Evolutionary conservation across 2,329 filamentous ascomycete genomes (phyloP), one percentile per base, ranked within the genome.

Genomic region (Stemphylium lycopersici): DNA sequence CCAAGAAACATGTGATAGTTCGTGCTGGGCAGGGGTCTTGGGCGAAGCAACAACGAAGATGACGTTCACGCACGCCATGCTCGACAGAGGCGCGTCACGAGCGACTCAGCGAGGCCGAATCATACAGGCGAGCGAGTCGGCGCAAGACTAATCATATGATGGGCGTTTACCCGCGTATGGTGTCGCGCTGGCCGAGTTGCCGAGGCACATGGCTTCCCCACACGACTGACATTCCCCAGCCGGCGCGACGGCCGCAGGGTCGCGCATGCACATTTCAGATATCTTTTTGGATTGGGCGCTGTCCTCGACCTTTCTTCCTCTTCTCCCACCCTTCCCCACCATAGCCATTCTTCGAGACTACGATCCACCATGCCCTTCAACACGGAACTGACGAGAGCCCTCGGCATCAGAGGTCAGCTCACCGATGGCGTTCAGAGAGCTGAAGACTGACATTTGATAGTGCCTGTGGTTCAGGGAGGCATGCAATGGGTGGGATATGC

Each of bases 401-500:
- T 88, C 62, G 85, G 85, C 60, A 85, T 85, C 66, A 76, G 74
- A 75, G 79, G 75, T 71, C 39, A 55, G 61, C 26, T 36, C 29
- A 40, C 10, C 15, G 32, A 47, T 33, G 33, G 43, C 13, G 12
- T 39, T 36, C 8, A 18, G 11, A 48, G 15, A 42, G 34, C 50
- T 31, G n/a, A 18, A 36, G 22, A 85, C 84, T 67, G 71, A 83
- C 58, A 83, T 34, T 13, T 7, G 15, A 49, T 66, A 90, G 88
- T 93, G 62, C 90, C 90, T 67, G 81, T 95, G 58, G 88, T 95
- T 55, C 90, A 95, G 76, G 90, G 90, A 73, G 90, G 90, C 69
- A 93, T 95, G 90, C 87, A 91, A 84, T 89, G 90, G 83, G 86
- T 93, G 60, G 90, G 90, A 54, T 91, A 90, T 68, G 90, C 90